A percentile compares a stretch with the other conserved stretches of the same genome.
Evolutionary conservation across 257 asterid species (phyloP).

Genomic region (Capsicum baccatum): DNA sequence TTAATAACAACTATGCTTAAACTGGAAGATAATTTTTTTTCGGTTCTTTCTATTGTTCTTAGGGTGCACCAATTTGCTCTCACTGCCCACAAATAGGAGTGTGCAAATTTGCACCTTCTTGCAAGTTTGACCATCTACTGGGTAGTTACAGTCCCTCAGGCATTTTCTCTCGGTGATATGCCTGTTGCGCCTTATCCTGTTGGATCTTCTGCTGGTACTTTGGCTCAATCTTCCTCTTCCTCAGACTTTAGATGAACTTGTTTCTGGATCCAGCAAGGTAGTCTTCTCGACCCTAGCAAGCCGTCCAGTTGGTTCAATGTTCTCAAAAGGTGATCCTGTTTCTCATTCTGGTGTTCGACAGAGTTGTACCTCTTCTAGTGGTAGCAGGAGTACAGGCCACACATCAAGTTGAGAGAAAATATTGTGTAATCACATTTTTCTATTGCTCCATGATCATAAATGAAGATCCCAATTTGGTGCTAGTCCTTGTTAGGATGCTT

Average conservation of each 20-base stretch:
- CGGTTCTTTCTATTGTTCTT: conserved; percentile 28
- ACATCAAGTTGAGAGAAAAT: conserved; percentile 53
- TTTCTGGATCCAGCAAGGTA: conserved; percentile 46
- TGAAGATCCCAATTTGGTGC: conserved; percentile 40
- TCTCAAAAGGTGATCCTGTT: conserved; percentile 47
- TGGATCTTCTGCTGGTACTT: conserved; percentile 57
- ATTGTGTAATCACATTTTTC: not conserved
- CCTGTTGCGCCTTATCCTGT: conserved; percentile 37
- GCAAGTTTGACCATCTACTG: conserved; percentile 76
- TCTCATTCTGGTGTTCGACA: conserved; percentile 50
- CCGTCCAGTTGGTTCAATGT: conserved; percentile 53
- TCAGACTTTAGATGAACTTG: conserved; percentile 54
- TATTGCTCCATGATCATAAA: not conserved
- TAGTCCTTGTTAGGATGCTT: conserved; percentile 39
- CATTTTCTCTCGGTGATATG: conserved; percentile 69
- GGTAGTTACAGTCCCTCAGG: conserved; percentile 68
- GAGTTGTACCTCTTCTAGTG: conserved; percentile 41
- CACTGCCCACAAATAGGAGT: conserved; percentile 71
- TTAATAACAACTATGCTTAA: not conserved
- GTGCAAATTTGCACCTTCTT: conserved; percentile 74
- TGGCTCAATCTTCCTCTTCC: conserved; percentile 67
- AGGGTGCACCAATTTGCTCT: conserved; percentile 70
- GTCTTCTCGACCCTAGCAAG: conserved; percentile 47
- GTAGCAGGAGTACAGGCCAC: conserved; percentile 35
- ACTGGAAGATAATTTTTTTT: not conserved